These are phyloP conservation scores for Zasmidium angulare DNA, from an alignment of 2,329 filamentous ascomycete genomes.

Conservation along the genomic window DNA sequence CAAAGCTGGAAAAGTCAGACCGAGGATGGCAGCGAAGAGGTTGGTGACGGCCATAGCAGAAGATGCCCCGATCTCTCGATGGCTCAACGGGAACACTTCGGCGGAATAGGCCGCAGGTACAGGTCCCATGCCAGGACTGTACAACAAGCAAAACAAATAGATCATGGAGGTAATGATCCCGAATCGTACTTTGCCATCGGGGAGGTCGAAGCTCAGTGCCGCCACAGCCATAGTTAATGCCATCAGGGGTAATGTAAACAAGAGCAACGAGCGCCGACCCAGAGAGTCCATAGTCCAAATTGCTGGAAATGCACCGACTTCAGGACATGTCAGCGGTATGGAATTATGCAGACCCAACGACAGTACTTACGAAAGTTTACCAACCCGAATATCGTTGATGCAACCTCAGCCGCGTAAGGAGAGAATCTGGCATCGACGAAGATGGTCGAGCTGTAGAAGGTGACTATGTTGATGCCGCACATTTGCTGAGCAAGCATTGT, in stretches of 20 bases:
- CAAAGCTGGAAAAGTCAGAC: slow-evolving; percentile 52
- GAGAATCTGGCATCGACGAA: slow-evolving; percentile 36
- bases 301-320: background rate
- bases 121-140: slow-evolving; percentile 28
- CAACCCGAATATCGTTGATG: slow-evolving; percentile 59
- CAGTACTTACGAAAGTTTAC: background rate
- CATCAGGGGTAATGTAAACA: slow-evolving; percentile 54
- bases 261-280: slow-evolving; percentile 52
- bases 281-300: slow-evolving; percentile 42
- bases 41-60: slow-evolving; percentile 33
- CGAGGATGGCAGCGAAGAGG: slow-evolving; percentile 52
- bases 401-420: slow-evolving; percentile 51
- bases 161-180: slow-evolving; percentile 34
- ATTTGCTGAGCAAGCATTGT: slow-evolving; percentile 23
- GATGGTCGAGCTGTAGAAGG: slow-evolving; percentile 38
- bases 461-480: slow-evolving; percentile 28
- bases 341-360: too few relatives aligned
- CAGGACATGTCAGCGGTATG: slow-evolving; percentile 51
- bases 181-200: slow-evolving; percentile 36
- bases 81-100: slow-evolving; percentile 35
- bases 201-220: slow-evolving; percentile 55
- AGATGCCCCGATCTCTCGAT: slow-evolving; percentile 32
- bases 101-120: slow-evolving; percentile 33
- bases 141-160: slow-evolving; percentile 31
- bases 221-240: slow-evolving; percentile 48